Base-by-base conservation (phyloP, 805 yeast species). In the Saccharomyces eubayanus region DNA sequence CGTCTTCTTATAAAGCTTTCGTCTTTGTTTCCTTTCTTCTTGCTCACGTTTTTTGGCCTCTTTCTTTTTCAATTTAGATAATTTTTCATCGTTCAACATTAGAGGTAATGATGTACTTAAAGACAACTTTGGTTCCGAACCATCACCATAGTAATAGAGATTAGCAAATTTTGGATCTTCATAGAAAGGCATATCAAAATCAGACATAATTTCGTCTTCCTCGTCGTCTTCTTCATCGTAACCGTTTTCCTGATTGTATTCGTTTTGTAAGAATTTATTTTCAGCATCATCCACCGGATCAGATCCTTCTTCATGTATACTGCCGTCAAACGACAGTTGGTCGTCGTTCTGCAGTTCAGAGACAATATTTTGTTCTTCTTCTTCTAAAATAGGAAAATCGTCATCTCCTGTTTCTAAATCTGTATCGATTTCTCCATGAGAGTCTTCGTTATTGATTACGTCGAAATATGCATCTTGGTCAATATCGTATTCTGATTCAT, bases 111-210 rank as follows among this genome's bases (percentile, higher is more conserved):
- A 65, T 20, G 72, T 68, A 47, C 70, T 66, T 51, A 69, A 56
- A 30, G 66, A 62, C 36, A 69, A 51, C 31, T 65, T 64, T 27
- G 70, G 71, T 55, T 65, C 72, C 40, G 57, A 60, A n/a, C 67
- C 67, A 20, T 61, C 63, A 54, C 65, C 70, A 51, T 67, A 67
- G 51, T 66, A 68, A 49, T 68, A 62, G 16, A 69, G 53, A 51
- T 63, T 66, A 2, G 72, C 65, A 57, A 69, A 67, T 55, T 67
- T 69, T 0, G 74, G 70, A 58, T 74, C 77, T 57, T 74, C 77
- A 57, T 72, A 74, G 59, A 67, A 74, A 2, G 77, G 76, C 51
- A 72, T 66, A 56, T 67, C 68, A 48, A 72, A 73, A 46, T 66
- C 73, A 10, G 62, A 59, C 62, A 62, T 70, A 24, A 61, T 62